Evolutionary conservation across 2,329 filamentous ascomycete species (phyloP).

Genomic region (Scytalidium sp.): DNA sequence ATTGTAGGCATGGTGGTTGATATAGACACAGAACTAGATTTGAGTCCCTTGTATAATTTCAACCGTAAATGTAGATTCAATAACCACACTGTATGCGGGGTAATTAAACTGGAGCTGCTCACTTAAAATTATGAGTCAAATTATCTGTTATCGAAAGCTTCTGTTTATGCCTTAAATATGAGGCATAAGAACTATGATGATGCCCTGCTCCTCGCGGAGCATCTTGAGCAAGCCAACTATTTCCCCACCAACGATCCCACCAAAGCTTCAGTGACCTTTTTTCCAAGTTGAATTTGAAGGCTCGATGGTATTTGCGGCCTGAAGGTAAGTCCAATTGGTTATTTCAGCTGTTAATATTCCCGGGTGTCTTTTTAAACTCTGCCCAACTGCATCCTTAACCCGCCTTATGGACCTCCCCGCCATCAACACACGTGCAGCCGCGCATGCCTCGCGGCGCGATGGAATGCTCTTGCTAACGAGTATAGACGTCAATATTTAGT

Average conservation of each 20-base stretch:
- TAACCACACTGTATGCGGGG: not conserved
- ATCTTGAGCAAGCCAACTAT: not conserved
- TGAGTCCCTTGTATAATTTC: not conserved
- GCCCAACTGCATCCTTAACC: not conserved
- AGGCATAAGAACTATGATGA: not conserved
- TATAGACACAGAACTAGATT: not conserved
- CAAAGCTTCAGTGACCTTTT: not conserved
- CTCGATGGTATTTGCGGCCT: conserved; percentile 9
- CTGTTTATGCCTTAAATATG: not conserved
- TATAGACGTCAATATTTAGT: not conserved
- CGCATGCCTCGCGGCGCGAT: not conserved
- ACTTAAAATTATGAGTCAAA: not conserved
- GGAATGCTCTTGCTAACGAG: not conserved
- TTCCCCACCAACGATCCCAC: not conserved
- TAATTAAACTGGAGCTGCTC: not conserved
- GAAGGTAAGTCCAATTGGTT: conserved; percentile 24
- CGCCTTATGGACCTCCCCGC: not conserved
- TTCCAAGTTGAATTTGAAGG: not conserved
- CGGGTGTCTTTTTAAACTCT: not conserved
- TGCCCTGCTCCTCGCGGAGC: not conserved
- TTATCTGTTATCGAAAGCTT: not conserved
- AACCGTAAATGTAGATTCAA: not conserved
- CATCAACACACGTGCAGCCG: not conserved
- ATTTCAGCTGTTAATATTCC: not conserved
- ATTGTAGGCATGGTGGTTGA: conserved; percentile 84